Percentiles rank a stretch among this genome's conserved stretches.
phyloP scores from a whole-genome alignment of 1,139 yeast genomes.

The Hyphopichia khmerensis region DNA sequence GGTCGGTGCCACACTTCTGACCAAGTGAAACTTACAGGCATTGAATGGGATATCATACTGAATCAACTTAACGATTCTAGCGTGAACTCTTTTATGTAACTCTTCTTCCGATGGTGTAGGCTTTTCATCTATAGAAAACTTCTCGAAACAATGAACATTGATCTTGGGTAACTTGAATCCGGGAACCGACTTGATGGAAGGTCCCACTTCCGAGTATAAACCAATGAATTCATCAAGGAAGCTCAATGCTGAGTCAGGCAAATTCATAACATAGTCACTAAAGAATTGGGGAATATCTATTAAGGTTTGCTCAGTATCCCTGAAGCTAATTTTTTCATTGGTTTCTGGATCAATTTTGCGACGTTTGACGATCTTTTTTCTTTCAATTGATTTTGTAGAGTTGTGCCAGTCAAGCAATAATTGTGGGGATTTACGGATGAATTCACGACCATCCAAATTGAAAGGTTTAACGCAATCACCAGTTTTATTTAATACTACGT shows the following conservation, averaged over 20 bases:
- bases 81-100: slow-evolving; percentile 60
- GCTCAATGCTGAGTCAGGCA: slow-evolving; percentile 91
- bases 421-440: slow-evolving; percentile 62
- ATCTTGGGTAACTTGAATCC: slow-evolving; percentile 68
- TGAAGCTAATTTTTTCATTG: slow-evolving; percentile 16
- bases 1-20: slow-evolving; percentile 93
- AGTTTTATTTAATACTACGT: slow-evolving; percentile 66
- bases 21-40: slow-evolving; percentile 67
- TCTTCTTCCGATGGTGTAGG: slow-evolving; percentile 70
- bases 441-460: slow-evolving; percentile 81
- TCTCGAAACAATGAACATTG: slow-evolving; percentile 92
- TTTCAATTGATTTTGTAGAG: slow-evolving; percentile 21
- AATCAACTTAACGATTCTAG: slow-evolving; percentile 55
- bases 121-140: slow-evolving; percentile 63
- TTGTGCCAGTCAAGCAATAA: slow-evolving; percentile 44
- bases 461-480: slow-evolving; percentile 56
- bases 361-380: slow-evolving; percentile 27
- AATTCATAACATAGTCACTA: slow-evolving; percentile 86
- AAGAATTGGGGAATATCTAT: slow-evolving; percentile 57
- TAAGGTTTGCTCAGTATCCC: slow-evolving; percentile 26
- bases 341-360: slow-evolving; percentile 31
- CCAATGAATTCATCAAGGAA: slow-evolving; percentile 79
- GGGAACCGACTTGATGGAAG: slow-evolving; percentile 28
- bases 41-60: slow-evolving; percentile 47
- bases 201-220: slow-evolving; percentile 48